Base-by-base conservation (phyloP, 2,329 filamentous ascomycete genomes). In the Colletotrichum sp. region DNA sequence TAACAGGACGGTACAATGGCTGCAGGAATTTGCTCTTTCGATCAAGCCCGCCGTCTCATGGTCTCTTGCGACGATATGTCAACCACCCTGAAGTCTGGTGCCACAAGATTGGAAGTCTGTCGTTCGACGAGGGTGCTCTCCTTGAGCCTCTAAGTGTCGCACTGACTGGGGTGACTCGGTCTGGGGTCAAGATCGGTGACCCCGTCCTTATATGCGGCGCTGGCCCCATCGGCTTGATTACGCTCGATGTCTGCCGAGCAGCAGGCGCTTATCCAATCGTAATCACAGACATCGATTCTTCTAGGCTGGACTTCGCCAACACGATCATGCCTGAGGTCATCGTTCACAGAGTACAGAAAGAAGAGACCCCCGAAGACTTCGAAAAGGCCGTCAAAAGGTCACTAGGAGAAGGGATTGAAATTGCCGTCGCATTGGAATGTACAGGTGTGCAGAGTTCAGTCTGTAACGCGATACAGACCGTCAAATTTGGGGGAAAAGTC, bases 31-130 rank as follows among this genome's bases (percentile, higher is more conserved):
- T 98, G 78, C 88, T 91, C 70, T 98, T 98, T 88, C 90, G 98
- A 67, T 98, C 95, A 66, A 98, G 96, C 5, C 96, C 97, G 8
- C 97, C 97, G 13, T 93, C 98, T 30, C 91, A 94, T 9, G 97
- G 96, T 39, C 90, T 98, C 77, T 90, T 98, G 80, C 92, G 96
- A 79, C 92, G 96, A 84, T 98, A 98, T 84, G 94, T 98, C 86
- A 98, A 96, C 87, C 96, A 98, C 87, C 96, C 95, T 4, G 96
- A 96, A 25, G 90, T 94, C 65, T 98, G 96, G 96, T 98, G 96
- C 87, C 95, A 98, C 89, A 98, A 98, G 89, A 97, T 98, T 80
- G 95, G 95, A 61, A 88, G 94, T 85, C 96, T 98, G 93, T 94
- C 93, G 71, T 98, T 93, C 82, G 96, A 98, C 87, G 92, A 98